Base-by-base conservation (phyloP, 352 stramenopile species). In the Phytophthora citricola region DNA sequence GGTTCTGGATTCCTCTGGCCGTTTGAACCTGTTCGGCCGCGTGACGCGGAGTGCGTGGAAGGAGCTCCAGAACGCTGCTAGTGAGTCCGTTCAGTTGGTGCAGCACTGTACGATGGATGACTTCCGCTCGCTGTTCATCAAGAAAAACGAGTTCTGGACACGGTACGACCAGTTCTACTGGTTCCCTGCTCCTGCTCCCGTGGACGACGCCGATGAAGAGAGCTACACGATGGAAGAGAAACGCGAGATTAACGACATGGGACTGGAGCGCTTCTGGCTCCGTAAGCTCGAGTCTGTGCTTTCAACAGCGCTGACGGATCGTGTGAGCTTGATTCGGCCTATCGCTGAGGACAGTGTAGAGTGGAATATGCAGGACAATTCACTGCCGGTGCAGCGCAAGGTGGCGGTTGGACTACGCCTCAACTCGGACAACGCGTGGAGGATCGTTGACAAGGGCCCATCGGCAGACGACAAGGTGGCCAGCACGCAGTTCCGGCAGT, bases 401-500 rank as follows among this genome's bases (percentile, higher is more conserved):
- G 70, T 97, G 2, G 87, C 84, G 0, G 36, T 98, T 49, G 92
- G 90, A 36, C 47, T 98, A 34, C 71, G 77, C n/a, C 83, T 98
- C 29, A 75, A 97, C 55, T 71, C 81, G 1, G 80, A 91, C 22
- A 87, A 91, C 32, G 86, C 88, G 1, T 84, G 71, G 63, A 83
- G 92, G 15, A 85, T 97, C 29, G 89, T 98, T 4, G 92, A 98
- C 68, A 95, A 95, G 62, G 92, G 92, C 4, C 92, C 92, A 17
- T 73, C 81, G 0, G 91, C 89, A 0, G 91, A 97, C n/a, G 83
- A 97, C 66, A 90, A 84, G 40, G 55, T 66, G 7, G 78, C 69
- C 11, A 91, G 88, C 24, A 49, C 67, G 6, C 62, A 77, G 38
- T 98, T 98, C 77, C 89, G 90, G 52, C 64, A 72, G 11, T 98